Conservation (phyloP, 352 stramenopile genomes). For the Pythium myriotylum region DNA sequence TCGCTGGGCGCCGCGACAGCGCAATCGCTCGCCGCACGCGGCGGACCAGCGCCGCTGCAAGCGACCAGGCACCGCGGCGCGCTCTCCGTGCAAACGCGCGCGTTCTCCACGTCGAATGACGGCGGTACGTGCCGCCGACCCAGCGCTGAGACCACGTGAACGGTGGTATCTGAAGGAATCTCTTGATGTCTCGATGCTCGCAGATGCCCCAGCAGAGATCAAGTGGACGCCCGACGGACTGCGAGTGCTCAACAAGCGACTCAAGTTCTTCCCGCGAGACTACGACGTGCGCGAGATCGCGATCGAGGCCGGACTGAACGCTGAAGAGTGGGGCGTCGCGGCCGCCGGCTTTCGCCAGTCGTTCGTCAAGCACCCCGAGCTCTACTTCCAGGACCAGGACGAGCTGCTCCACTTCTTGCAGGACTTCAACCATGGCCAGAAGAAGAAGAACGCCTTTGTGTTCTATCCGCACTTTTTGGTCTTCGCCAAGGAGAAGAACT, state of each 20-base stretch:
- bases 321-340: slow-evolving; percentile 58
- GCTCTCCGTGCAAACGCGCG: slow-evolving; percentile 6
- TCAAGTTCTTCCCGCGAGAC: slow-evolving; percentile 64
- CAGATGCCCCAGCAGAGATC: slow-evolving; percentile 4
- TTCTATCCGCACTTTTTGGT: slow-evolving; percentile 81
- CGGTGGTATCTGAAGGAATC: background rate
- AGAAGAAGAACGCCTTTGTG: slow-evolving; percentile 59
- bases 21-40: background rate
- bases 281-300: slow-evolving; percentile 69
- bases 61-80: background rate
- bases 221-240: slow-evolving; percentile 23
- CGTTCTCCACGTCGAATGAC: background rate
- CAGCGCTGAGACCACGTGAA: too few relatives aligned
- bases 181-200: too few relatives aligned
- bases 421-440: slow-evolving; percentile 45
- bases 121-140: background rate
- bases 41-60: background rate
- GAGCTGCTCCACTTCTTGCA: slow-evolving; percentile 60
- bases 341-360: slow-evolving; percentile 62
- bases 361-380: slow-evolving; percentile 52
- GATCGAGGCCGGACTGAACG: slow-evolving; percentile 67
- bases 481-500: slow-evolving; percentile 50
- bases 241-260: slow-evolving; percentile 20
- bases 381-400: slow-evolving; percentile 58
- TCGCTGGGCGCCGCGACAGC: background rate